phyloP scores from a whole-genome alignment of 345 rosid species.

The Noccaea bulbosa region DNA sequence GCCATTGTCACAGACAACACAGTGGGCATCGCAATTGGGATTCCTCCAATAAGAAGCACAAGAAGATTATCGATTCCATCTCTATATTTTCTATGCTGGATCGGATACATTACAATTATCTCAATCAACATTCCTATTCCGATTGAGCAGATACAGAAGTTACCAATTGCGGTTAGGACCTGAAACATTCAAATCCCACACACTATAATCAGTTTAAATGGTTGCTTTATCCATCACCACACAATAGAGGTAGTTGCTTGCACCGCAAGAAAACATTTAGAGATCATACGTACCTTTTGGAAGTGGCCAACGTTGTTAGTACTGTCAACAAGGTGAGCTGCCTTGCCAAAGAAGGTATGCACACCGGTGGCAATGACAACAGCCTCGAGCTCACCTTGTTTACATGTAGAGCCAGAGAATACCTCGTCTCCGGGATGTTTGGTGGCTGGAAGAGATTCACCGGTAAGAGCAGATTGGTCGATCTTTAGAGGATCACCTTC shows the following conservation, averaged over 20 bases:
- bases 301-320: constrained; percentile 94
- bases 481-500: constrained; percentile 96
- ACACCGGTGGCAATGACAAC: constrained; percentile 91
- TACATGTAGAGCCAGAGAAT: constrained; percentile 93
- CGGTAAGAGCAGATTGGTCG: constrained; percentile 91
- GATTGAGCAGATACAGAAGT: constrained; percentile 96
- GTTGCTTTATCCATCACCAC: neutral
- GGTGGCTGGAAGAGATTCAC: constrained; percentile 92
- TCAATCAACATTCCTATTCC: constrained; percentile 78
- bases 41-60: constrained; percentile 97
- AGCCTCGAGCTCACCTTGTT: constrained; percentile 95
- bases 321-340: constrained; percentile 92
- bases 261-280: neutral
- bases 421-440: constrained; percentile 69
- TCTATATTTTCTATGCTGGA: constrained; percentile 74
- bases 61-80: constrained; percentile 92
- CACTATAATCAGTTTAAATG: neutral
- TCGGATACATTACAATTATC: constrained; percentile 72
- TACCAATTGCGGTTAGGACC: constrained; percentile 91
- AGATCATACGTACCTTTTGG: constrained; percentile 66
- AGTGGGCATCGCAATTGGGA: constrained; percentile 98
- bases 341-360: constrained; percentile 95
- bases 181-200: constrained; percentile 26
- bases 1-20: constrained; percentile 98
- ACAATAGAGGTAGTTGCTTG: neutral